These are phyloP conservation scores for Carex pumila DNA, from an alignment of 176 grass and related monocot genomes.

Conservation along the genomic window DNA sequence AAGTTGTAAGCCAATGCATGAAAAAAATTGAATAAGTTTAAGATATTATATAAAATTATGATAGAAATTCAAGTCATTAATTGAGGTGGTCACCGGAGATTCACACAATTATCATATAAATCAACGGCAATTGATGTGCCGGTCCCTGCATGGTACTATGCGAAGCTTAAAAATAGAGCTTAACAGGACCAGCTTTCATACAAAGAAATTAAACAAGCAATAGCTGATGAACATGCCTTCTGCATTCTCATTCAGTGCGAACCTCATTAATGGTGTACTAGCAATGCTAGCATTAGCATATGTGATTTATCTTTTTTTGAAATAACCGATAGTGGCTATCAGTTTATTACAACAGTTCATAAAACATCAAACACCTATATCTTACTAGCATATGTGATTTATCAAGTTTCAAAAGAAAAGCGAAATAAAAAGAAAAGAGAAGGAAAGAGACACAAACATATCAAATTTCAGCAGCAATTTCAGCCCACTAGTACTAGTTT, in stretches of 20 bases:
- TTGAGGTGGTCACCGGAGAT: background rate
- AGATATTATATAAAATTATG: background rate
- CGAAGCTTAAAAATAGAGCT: background rate
- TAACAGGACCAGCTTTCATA: background rate
- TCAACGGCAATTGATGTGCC: background rate
- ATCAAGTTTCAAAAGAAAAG: conserved; percentile 5
- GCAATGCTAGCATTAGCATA: background rate
- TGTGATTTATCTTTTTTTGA: background rate
- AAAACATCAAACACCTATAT: too few relatives aligned
- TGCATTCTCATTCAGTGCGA: background rate
- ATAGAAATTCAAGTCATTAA: background rate
- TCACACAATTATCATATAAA: background rate
- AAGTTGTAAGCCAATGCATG: background rate
- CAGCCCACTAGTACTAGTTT: background rate
- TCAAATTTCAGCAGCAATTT: background rate
- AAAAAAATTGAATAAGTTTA: background rate
- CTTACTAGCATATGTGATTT: background rate
- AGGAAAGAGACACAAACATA: background rate
- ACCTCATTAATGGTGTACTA: background rate
- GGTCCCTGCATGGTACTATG: background rate
- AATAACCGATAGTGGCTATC: too few relatives aligned
- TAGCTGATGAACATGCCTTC: background rate
- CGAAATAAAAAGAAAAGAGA: background rate
- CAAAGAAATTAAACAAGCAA: background rate
- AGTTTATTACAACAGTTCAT: too few relatives aligned